Evolutionary conservation across 257 asterid genomes (phyloP).

Genomic region (Paraleonurus japonicus): DNA sequence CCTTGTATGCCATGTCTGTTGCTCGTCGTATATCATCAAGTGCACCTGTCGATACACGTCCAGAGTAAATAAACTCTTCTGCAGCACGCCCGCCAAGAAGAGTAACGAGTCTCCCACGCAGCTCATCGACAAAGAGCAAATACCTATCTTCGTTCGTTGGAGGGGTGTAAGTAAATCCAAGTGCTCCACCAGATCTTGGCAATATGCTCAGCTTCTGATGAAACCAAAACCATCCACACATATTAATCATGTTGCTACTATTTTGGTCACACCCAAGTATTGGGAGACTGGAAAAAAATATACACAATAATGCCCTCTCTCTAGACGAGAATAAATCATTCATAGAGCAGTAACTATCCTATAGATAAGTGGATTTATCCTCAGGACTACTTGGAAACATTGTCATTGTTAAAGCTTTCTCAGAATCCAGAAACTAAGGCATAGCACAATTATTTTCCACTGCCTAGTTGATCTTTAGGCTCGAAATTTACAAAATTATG

Average conservation of each 20-base stretch:
- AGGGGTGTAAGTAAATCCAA: slow-evolving; percentile 93
- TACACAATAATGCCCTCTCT: neutral
- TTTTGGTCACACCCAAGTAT: slow-evolving; percentile 13
- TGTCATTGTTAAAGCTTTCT: neutral
- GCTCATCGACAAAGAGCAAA: slow-evolving; percentile 91
- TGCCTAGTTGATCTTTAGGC: neutral
- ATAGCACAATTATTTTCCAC: neutral
- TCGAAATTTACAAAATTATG: neutral
- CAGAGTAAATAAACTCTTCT: slow-evolving; percentile 84
- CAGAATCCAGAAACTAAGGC: neutral
- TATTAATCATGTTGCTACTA: slow-evolving; percentile 12
- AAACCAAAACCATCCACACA: slow-evolving; percentile 17
- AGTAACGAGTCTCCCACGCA: slow-evolving; percentile 96
- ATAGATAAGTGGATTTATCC: slow-evolving; percentile 2
- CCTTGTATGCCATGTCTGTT: slow-evolving; percentile 99
- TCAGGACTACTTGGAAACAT: neutral
- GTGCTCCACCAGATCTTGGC: slow-evolving; percentile 98
- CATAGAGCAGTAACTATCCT: neutral
- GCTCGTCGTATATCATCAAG: slow-evolving; percentile 95
- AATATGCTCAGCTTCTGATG: slow-evolving; percentile 94
- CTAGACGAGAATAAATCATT: neutral
- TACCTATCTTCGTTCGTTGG: slow-evolving; percentile 92
- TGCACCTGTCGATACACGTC: slow-evolving; percentile 99
- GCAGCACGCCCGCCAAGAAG: slow-evolving; percentile 99
- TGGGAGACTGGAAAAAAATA: neutral